Percentiles rank a stretch among this genome's conserved stretches.
Conservation (phyloP, 2,329 filamentous ascomycete genomes). For the Rhinocladiella similis region DNA sequence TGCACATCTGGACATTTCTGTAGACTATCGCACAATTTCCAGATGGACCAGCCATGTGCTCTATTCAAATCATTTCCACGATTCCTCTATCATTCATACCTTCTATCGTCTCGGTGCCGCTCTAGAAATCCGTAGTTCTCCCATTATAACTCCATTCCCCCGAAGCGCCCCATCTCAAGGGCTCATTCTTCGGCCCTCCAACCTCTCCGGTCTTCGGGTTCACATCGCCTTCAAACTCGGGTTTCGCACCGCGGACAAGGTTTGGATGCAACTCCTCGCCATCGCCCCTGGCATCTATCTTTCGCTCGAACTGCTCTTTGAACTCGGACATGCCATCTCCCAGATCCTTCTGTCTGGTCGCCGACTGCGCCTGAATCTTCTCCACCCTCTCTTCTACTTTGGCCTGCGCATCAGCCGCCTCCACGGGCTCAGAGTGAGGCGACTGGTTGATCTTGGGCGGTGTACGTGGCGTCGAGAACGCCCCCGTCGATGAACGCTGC, state of each 20-base stretch:
- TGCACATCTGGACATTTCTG: too few relatives aligned
- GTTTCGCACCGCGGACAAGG: constrained; percentile 72
- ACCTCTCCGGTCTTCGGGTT: constrained; percentile 96
- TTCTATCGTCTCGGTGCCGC: not conserved
- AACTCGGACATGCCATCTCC: constrained; percentile 1
- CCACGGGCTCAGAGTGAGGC: constrained; percentile 38
- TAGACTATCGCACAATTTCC: too few relatives aligned
- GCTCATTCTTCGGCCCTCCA: constrained; percentile 96
- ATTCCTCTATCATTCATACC: not conserved
- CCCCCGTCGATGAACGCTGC: constrained; percentile 74
- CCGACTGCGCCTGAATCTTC: constrained; percentile 4
- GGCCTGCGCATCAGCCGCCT: constrained; percentile 23
- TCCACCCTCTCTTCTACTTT: constrained; percentile 26
- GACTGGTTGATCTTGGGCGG: constrained; percentile 53
- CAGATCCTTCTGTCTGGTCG: not conserved
- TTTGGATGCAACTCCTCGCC: constrained; percentile 70
- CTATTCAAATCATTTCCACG: not conserved
- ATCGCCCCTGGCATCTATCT: constrained; percentile 55
- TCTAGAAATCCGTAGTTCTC: constrained; percentile 82
- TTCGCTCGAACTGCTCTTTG: constrained; percentile 35
- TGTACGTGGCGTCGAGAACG: constrained; percentile 65
- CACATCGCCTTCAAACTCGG: constrained; percentile 88
- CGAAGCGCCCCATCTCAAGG: constrained; percentile 75
- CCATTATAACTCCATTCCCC: constrained; percentile 95
- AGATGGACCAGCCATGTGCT: too few relatives aligned